A percentile compares a stretch with the other conserved stretches of the same genome.
These are phyloP conservation scores for Metschnikowia cubensis DNA, from an alignment of 805 yeast species.

Conservation along the genomic window DNA sequence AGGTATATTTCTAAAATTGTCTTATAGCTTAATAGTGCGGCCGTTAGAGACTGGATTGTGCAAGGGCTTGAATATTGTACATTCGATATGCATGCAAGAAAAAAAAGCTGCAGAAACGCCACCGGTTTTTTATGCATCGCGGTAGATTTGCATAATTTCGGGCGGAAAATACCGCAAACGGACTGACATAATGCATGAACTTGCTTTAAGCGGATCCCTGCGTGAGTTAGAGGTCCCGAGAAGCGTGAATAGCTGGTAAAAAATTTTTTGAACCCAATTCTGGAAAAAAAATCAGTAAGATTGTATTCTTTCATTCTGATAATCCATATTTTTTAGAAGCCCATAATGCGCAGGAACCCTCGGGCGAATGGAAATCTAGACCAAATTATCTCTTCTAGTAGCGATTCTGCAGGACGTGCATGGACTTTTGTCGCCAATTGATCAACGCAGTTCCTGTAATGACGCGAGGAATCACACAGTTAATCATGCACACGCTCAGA, in stretches of 20 bases:
- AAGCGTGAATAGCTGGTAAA: not conserved
- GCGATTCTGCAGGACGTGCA: not conserved
- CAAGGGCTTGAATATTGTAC: not conserved
- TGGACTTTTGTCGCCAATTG: not conserved
- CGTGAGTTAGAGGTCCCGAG: conserved; percentile 1
- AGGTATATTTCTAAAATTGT: not conserved
- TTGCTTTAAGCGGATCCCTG: conserved; percentile 2
- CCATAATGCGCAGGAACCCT: not conserved
- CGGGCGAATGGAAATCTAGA: not conserved
- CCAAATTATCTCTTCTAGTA: not conserved
- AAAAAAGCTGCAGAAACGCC: conserved; percentile 1
- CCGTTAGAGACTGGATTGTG: not conserved
- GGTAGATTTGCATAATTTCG: not conserved
- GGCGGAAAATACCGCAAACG: not conserved
- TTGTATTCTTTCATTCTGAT: not conserved
- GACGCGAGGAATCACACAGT: not conserved
- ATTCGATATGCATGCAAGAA: conserved; percentile 2
- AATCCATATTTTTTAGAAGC: not conserved
- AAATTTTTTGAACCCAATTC: not conserved
- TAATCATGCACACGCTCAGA: not conserved
- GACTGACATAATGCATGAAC: conserved; percentile 1
- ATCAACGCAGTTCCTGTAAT: not conserved
- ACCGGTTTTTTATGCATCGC: not conserved
- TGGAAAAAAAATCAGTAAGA: not conserved
- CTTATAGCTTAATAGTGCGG: not conserved